Percentiles rank a stretch among this genome's conserved stretches.
phyloP scores from a whole-genome alignment of 441 rosid genomes.

The Gossypium schwendimanii region DNA sequence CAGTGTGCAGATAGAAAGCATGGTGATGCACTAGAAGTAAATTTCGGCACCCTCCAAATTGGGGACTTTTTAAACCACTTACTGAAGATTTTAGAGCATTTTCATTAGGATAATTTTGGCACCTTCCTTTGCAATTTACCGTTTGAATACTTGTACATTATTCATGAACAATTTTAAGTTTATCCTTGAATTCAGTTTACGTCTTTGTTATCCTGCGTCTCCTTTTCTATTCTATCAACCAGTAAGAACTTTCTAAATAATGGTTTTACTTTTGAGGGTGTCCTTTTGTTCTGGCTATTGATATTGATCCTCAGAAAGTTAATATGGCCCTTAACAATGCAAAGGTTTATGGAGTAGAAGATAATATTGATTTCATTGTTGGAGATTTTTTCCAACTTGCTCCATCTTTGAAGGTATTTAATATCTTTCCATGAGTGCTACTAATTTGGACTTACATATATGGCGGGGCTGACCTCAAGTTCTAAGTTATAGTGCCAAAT shows the following conservation, averaged over 20 bases:
- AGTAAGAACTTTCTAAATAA: background rate
- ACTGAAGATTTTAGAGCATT: too few relatives aligned
- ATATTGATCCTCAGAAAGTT: constrained; percentile 41
- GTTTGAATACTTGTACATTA: background rate
- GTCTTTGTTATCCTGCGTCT: background rate
- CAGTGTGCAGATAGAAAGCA: background rate
- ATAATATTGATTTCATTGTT: constrained; percentile 31
- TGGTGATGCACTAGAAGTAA: background rate
- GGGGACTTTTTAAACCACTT: background rate
- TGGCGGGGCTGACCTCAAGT: background rate
- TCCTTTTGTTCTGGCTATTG: constrained; percentile 38
- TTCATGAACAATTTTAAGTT: too few relatives aligned
- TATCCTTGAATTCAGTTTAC: background rate
- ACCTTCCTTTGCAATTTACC: background rate
- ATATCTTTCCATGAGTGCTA: background rate
- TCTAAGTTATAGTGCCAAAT: background rate
- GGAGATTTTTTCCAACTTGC: constrained; percentile 42
- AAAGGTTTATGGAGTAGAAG: constrained; percentile 39
- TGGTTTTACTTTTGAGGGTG: constrained; percentile 19
- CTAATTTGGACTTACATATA: background rate
- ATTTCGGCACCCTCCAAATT: background rate
- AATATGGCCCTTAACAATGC: constrained; percentile 34
- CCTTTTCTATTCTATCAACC: background rate
- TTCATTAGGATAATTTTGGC: background rate
- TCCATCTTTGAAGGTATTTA: constrained; percentile 36